Evolutionary conservation across 352 stramenopile genomes (phyloP).

Genomic region (Globisporangium orthogonon): DNA sequence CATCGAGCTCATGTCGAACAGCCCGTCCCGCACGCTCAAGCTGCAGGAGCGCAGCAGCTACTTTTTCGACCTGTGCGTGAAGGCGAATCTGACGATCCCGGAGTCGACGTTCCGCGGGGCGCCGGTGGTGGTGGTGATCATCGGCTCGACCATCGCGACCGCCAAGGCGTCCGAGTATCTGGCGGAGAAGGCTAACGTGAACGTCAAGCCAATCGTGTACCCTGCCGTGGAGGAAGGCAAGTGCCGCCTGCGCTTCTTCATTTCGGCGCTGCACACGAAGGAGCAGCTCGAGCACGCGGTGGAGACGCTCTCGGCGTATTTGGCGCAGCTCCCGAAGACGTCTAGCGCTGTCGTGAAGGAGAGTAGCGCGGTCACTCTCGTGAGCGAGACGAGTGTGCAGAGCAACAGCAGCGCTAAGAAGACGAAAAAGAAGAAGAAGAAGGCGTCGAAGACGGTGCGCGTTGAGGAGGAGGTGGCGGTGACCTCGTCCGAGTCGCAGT

Average conservation of each 20-base stretch:
- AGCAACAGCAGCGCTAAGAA: neutral
- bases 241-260: constrained; percentile 82
- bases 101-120: constrained; percentile 55
- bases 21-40: constrained; percentile 42
- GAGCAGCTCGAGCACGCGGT: constrained; percentile 63
- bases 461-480: constrained; percentile 7
- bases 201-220: constrained; percentile 85
- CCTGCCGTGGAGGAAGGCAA: constrained; percentile 82
- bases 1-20: constrained; percentile 56
- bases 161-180: constrained; percentile 67
- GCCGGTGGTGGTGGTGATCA: constrained; percentile 76
- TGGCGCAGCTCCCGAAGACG: constrained; percentile 8
- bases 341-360: neutral
- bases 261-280: constrained; percentile 67
- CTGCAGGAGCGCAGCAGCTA: constrained; percentile 63
- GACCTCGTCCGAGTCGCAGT: constrained; percentile 2
- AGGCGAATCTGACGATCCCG: constrained; percentile 54
- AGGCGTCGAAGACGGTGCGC: neutral
- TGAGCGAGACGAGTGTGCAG: neutral
- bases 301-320: constrained; percentile 27
- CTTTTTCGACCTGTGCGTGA: constrained; percentile 74
- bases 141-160: constrained; percentile 72
- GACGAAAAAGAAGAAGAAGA: constrained; percentile 4
- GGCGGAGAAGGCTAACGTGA: constrained; percentile 40
- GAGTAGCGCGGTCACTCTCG: neutral